Evolutionary conservation across 2,329 filamentous ascomycete species (phyloP).

Genomic region (Diaporthe nobilis): DNA sequence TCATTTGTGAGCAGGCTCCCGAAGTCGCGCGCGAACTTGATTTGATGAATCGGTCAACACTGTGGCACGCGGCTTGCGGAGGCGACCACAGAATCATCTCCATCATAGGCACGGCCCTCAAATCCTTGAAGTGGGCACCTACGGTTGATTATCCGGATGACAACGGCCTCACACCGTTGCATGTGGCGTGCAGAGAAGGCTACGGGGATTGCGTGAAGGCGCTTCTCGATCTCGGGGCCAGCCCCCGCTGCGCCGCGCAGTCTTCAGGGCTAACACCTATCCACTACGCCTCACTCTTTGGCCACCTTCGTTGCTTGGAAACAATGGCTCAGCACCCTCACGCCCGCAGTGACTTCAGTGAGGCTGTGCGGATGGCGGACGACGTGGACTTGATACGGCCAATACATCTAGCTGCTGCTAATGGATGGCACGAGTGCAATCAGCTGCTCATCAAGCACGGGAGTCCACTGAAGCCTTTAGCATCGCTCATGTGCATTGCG

Average conservation of each 20-base stretch:
- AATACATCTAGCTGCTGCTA: background rate
- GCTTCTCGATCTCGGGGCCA: background rate
- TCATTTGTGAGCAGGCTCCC: background rate
- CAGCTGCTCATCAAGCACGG: background rate
- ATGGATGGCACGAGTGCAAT: background rate
- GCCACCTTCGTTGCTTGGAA: background rate
- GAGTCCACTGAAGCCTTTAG: background rate
- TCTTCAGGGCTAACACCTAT: background rate
- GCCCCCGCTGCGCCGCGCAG: background rate
- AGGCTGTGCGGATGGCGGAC: background rate
- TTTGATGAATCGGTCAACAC: background rate
- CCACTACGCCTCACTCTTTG: background rate
- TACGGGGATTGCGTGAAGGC: background rate
- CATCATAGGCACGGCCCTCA: background rate
- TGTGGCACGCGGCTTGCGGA: constrained; percentile 11
- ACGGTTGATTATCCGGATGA: background rate
- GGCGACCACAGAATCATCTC: background rate
- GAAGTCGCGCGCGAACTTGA: background rate
- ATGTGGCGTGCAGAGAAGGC: background rate
- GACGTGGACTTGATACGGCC: background rate
- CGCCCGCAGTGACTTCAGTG: background rate
- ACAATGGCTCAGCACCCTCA: background rate
- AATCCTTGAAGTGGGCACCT: background rate
- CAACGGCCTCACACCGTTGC: background rate
- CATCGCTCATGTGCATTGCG: background rate